A percentile compares a stretch with the other conserved stretches of the same genome.
Evolutionary conservation across 345 rosid species (phyloP).

Genomic region (Psidium friedrichsthalianum): DNA sequence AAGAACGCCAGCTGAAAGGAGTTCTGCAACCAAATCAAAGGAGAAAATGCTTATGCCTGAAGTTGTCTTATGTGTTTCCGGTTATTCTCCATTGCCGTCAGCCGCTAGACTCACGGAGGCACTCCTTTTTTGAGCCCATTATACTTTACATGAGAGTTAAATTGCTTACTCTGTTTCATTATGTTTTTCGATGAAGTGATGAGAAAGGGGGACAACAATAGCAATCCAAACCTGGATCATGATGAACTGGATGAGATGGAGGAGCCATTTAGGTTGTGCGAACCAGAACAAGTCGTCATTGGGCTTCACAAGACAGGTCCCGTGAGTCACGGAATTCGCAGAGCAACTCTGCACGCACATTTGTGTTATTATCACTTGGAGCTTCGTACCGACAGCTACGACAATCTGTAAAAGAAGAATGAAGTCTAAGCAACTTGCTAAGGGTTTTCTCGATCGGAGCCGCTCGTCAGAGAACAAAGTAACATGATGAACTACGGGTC

Average conservation of each 20-base stretch:
- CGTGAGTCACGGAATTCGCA: neutral
- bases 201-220: neutral
- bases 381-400: slow-evolving; percentile 9
- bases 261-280: slow-evolving; percentile 12
- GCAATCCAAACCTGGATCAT: slow-evolving; percentile 7
- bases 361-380: slow-evolving; percentile 9
- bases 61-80: neutral
- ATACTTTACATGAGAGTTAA: neutral
- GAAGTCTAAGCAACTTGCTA: neutral
- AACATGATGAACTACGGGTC: neutral
- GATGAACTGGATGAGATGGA: slow-evolving; percentile 10
- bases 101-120: neutral
- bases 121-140: neutral
- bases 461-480: neutral
- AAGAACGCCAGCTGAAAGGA: slow-evolving; percentile 24
- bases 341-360: slow-evolving; percentile 11
- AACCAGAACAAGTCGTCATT: slow-evolving; percentile 13
- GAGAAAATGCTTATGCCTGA: neutral
- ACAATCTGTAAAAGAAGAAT: slow-evolving; percentile 2
- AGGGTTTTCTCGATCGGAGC: neutral
- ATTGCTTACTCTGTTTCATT: neutral
- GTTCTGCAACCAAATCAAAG: slow-evolving; percentile 11
- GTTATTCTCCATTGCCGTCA: neutral
- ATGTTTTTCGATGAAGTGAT: neutral
- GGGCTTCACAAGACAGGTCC: slow-evolving; percentile 6